Base-by-base conservation (phyloP, 1,284 basidiomycete species). In the Malassezia cuniculi region DNA sequence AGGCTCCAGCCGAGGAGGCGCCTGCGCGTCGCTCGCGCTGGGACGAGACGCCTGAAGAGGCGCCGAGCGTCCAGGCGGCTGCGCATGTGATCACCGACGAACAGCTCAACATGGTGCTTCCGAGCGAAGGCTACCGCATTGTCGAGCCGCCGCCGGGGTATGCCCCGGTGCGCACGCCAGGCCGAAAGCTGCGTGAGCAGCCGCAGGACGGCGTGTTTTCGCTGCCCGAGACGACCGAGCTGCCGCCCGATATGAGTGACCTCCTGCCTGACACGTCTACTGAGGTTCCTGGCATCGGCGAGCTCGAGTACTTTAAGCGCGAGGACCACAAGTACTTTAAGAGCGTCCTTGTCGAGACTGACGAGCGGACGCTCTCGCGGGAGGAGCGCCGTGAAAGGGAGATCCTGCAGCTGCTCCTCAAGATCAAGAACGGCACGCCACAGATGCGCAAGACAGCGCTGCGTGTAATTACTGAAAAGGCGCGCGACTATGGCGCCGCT, bases 371-470 rank as follows among this genome's bases (percentile, higher is more conserved):
- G n/a, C 74, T 95, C 35, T 78, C 84, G 1, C 79, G 89, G n/a
- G 93, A 97, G 37, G 93, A 97, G 72, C 82, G 95, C 76, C 97
- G 97, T 72, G 93, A 97, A 71, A 79, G 89, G 62, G 95, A 95
- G 71, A 97, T 97, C 61, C 95, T 97, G 89, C 81, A 89, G n/a
- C 72, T 97, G n/a, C 72, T 97, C 32, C 77, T 97, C 59, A 97
- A 97, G 72, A 97, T 97, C 71, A 97, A 97, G 75, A 99, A 97
- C 68, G 93, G 93, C 32, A 95, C 90, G 2, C 93, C 93, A 21
- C 89, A 90, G 7, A 89, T 95, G 51, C 80, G 93, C 48, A 99
- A 99, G 71, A 87, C 89, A 1, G 93, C 93, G 8, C 77, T 97
- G 31, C 78, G 90, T 39, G 89, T 95, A 69, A 95, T 99, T 64